Evolutionary conservation across 345 rosid species (phyloP).

Genomic region (Ricinus communis): DNA sequence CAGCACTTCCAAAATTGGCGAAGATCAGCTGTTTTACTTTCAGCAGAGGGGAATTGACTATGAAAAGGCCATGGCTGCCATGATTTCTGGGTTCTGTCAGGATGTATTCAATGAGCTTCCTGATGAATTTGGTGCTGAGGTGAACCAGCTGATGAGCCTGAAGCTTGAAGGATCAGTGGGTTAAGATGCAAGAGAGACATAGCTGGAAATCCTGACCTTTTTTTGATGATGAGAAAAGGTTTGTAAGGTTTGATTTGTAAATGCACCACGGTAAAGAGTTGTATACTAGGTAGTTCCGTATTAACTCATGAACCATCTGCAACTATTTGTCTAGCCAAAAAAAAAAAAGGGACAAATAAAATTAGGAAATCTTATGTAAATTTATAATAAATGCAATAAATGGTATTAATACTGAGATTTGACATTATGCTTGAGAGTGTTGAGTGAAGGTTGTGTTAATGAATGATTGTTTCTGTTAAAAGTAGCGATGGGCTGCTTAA

Average conservation of each 20-base stretch:
- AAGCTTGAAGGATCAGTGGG: constrained; percentile 97
- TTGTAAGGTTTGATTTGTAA: constrained; percentile 4
- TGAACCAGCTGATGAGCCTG: constrained; percentile 86
- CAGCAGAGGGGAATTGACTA: constrained; percentile 94
- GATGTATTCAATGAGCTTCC: constrained; percentile 92
- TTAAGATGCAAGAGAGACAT: constrained; percentile 25
- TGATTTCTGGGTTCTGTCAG: constrained; percentile 89
- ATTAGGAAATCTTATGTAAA: neutral
- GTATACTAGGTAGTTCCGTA: neutral
- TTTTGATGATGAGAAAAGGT: neutral
- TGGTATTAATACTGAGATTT: neutral
- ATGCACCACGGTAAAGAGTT: neutral
- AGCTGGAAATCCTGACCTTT: neutral
- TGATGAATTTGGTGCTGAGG: constrained; percentile 90
- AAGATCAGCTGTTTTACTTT: constrained; percentile 94
- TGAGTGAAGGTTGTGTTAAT: neutral
- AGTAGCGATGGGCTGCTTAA: neutral
- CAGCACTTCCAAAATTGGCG: constrained; percentile 89
- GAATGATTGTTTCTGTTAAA: neutral
- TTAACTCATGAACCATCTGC: neutral
- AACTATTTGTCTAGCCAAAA: neutral
- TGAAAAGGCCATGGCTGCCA: constrained; percentile 96
- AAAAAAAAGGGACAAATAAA: neutral
- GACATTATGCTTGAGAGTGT: neutral
- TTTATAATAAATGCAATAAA: neutral